Percentiles rank a stretch among this genome's conserved stretches.
phyloP scores from a whole-genome alignment of 768 basidiomycete genomes.

The Tylopilus balloui region DNA sequence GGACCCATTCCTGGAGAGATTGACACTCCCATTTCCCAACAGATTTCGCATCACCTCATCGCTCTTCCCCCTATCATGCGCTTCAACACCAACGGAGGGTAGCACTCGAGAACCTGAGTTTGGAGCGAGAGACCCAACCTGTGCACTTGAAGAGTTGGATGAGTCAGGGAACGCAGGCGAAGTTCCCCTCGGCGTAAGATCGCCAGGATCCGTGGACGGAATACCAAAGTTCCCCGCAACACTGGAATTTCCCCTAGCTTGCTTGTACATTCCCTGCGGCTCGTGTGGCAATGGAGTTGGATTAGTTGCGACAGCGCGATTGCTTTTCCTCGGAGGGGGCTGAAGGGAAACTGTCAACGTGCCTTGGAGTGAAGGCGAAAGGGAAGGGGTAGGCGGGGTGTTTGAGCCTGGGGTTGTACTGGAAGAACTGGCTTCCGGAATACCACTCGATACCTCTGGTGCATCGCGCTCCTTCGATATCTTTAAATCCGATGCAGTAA shows the following conservation, averaged over 20 bases:
- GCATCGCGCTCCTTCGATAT: constrained; percentile 37
- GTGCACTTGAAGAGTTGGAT: constrained; percentile 4
- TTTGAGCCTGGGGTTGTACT: constrained; percentile 31
- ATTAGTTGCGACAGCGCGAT: constrained; percentile 10
- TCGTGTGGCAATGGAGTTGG: constrained; percentile 1
- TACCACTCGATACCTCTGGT: constrained; percentile 13
- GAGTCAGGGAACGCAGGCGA: constrained; percentile 6
- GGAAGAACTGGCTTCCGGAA: constrained; percentile 11
- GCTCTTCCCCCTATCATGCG: not conserved
- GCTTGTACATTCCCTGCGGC: constrained; percentile 22
- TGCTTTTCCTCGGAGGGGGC: constrained; percentile 31
- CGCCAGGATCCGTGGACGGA: constrained; percentile 9
- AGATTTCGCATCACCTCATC: not conserved
- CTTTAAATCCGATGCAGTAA: constrained; percentile 33
- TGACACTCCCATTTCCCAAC: not conserved
- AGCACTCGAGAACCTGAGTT: not conserved
- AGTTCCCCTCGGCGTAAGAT: constrained; percentile 8
- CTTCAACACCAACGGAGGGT: constrained; percentile 1
- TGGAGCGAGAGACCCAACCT: constrained; percentile 1
- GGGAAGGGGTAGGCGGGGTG: constrained; percentile 16
- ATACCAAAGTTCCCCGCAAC: constrained; percentile 31
- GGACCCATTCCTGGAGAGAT: not conserved
- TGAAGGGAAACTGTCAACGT: constrained; percentile 31
- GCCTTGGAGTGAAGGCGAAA: constrained; percentile 33
- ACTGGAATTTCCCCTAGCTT: constrained; percentile 25